Conservation (phyloP, 2,329 filamentous ascomycete genomes). For the Colletotrichum sp. region DNA sequence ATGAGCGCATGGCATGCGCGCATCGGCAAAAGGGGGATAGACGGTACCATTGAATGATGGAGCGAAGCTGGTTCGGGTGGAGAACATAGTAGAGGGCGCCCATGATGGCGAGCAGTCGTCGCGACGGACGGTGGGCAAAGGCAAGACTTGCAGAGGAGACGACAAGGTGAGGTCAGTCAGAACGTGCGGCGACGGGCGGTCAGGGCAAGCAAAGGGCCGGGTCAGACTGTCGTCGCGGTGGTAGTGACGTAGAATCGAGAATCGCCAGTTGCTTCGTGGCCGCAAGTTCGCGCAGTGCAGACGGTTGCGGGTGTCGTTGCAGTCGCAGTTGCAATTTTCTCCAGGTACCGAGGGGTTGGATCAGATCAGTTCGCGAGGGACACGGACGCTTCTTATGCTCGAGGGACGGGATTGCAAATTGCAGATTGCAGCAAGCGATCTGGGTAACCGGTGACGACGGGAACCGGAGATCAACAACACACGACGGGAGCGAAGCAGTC, state of each 20-base stretch:
- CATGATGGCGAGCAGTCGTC: slow-evolving; percentile 49
- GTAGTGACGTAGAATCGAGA: background rate
- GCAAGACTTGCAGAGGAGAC: background rate
- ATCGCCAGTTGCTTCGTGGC: background rate
- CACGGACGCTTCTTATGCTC: background rate
- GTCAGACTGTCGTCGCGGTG: background rate
- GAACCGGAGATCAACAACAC: background rate
- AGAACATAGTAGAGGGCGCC: slow-evolving; percentile 73
- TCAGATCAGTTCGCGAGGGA: background rate
- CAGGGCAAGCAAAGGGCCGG: background rate
- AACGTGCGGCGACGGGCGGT: background rate
- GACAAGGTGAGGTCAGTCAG: background rate
- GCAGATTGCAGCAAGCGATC: background rate
- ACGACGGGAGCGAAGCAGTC: background rate
- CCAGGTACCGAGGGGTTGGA: background rate
- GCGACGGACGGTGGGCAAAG: background rate
- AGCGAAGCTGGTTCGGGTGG: slow-evolving; percentile 79
- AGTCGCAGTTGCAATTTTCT: background rate
- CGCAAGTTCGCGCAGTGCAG: background rate
- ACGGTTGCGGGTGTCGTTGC: background rate
- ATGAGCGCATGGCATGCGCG: background rate
- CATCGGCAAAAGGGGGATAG: background rate
- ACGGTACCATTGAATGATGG: slow-evolving; percentile 86
- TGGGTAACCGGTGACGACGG: background rate
- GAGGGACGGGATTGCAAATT: background rate